Evolutionary conservation across 2,329 filamentous ascomycete genomes (phyloP).

Genomic region (Ramularia endophylla): DNA sequence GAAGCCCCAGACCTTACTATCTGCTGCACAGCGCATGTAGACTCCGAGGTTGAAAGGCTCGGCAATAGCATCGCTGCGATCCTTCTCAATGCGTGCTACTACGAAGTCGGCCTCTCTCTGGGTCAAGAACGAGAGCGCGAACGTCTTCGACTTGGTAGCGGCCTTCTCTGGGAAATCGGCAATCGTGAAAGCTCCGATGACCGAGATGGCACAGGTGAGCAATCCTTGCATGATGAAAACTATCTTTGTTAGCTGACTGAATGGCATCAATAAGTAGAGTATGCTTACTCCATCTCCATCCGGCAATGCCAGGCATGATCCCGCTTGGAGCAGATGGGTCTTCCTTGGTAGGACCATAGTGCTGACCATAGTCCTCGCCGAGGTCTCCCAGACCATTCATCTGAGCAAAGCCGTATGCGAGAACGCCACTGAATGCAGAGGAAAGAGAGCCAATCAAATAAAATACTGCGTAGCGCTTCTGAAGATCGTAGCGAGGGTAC

Average conservation of each 20-base stretch:
- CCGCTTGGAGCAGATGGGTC: constrained; percentile 21
- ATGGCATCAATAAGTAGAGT: too few relatives aligned
- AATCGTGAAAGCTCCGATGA: constrained; percentile 38
- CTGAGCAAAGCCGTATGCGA: constrained; percentile 31
- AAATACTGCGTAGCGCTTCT: constrained; percentile 41
- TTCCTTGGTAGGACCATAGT: constrained; percentile 27
- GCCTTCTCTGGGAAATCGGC: constrained; percentile 41
- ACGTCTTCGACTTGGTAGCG: constrained; percentile 31
- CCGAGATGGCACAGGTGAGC: constrained; percentile 37
- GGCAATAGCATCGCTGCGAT: constrained; percentile 47
- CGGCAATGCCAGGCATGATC: constrained; percentile 33
- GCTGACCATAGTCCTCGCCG: constrained; percentile 27
- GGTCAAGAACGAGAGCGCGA: constrained; percentile 39
- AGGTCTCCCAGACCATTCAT: constrained; percentile 44
- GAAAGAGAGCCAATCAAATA: constrained; percentile 46
- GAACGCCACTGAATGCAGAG: constrained; percentile 44
- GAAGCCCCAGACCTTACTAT: constrained; percentile 52
- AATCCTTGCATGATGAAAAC: constrained; percentile 39
- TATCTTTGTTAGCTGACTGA: too few relatives aligned
- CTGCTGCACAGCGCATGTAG: constrained; percentile 33
- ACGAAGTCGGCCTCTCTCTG: constrained; percentile 44
- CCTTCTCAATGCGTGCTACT: constrained; percentile 46
- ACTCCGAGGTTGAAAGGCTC: constrained; percentile 42
- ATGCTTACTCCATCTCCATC: constrained; percentile 46
- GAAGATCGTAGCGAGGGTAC: constrained; percentile 33